phyloP scores from a whole-genome alignment of 2,329 filamentous ascomycete species.

The Pleoardoris graminearum region DNA sequence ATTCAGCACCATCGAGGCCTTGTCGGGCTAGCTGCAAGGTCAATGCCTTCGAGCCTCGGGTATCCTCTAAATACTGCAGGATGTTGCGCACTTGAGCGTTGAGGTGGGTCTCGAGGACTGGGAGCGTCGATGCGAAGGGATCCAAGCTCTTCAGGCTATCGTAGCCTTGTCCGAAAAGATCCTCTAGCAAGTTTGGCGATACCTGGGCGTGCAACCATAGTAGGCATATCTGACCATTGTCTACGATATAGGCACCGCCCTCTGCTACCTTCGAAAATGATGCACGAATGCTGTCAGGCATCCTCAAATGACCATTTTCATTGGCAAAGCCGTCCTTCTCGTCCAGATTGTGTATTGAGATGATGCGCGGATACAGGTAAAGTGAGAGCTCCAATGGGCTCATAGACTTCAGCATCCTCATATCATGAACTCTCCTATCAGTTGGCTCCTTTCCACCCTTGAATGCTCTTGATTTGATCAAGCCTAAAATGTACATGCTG shows the following conservation, averaged over 20 bases:
- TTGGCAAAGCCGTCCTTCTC: constrained; percentile 92
- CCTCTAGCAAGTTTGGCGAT: constrained; percentile 85
- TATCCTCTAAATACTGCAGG: constrained; percentile 78
- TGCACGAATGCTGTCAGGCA: constrained; percentile 79
- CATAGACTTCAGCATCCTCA: constrained; percentile 87
- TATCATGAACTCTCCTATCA: constrained; percentile 87
- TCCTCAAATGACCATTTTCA: constrained; percentile 80
- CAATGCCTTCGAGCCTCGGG: constrained; percentile 83
- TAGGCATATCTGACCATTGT: constrained; percentile 90
- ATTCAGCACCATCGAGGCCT: constrained; percentile 91
- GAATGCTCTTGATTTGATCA: constrained; percentile 89
- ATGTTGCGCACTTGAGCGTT: constrained; percentile 96
- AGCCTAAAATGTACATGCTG: constrained; percentile 89
- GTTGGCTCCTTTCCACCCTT: constrained; percentile 89
- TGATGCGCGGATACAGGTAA: constrained; percentile 93
- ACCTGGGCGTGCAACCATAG: constrained; percentile 93
- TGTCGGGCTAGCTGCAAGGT: constrained; percentile 90
- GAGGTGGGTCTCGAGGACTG: constrained; percentile 85
- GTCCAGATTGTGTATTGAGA: constrained; percentile 86
- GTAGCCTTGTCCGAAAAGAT: constrained; percentile 83
- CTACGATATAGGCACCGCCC: constrained; percentile 90
- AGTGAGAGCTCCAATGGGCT: constrained; percentile 82
- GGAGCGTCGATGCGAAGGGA: constrained; percentile 77
- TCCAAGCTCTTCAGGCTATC: constrained; percentile 75
- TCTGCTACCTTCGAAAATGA: constrained; percentile 88